These are phyloP conservation scores for Phylloporus sp. DNA, from an alignment of 768 basidiomycete species.

Conservation along the genomic window DNA sequence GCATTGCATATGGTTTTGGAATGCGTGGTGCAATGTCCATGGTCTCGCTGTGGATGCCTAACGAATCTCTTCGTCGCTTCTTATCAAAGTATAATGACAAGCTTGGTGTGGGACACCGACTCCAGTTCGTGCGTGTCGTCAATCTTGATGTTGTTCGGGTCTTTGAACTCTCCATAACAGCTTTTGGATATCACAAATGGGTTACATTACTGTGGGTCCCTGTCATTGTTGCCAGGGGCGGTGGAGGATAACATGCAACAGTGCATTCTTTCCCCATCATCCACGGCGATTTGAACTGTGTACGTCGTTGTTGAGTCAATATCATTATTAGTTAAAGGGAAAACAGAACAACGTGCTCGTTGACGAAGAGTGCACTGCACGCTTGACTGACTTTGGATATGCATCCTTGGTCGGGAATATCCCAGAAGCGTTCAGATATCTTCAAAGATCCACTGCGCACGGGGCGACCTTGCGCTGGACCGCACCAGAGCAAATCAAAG, in stretches of 20 bases:
- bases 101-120: background rate
- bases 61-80: slow-evolving; percentile 20
- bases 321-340: background rate
- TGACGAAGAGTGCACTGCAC: background rate
- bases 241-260: background rate
- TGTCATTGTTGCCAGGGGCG: background rate
- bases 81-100: slow-evolving; percentile 1
- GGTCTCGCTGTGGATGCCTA: slow-evolving; percentile 29
- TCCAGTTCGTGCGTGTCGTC: background rate
- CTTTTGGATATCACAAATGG: background rate
- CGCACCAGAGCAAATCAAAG: slow-evolving; percentile 23
- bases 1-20: too few relatives aligned
- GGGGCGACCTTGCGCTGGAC: background rate
- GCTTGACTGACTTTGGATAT: background rate
- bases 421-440: too few relatives aligned
- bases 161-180: background rate
- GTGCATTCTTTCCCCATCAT: background rate
- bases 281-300: background rate
- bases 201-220: background rate
- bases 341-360: background rate
- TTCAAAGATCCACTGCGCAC: too few relatives aligned
- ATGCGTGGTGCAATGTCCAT: slow-evolving; percentile 15
- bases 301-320: background rate
- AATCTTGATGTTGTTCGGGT: background rate
- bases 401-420: too few relatives aligned